Conservation (phyloP, 139 green algal species). For the Gonium pectorale region DNA sequence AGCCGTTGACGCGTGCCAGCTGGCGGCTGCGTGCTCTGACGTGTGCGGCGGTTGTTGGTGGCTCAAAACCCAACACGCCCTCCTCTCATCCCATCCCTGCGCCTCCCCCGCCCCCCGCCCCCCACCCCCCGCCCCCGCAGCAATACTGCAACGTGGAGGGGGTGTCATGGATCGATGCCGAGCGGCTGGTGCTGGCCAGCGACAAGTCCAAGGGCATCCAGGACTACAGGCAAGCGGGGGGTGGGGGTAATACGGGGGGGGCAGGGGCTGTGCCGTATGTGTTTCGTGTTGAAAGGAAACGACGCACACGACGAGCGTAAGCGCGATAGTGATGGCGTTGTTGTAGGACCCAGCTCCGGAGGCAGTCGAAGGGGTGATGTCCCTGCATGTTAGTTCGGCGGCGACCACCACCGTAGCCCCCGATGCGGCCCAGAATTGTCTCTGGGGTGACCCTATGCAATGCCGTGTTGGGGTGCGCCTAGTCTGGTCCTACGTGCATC, state of each 20-base stretch:
- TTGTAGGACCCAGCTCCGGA: neutral
- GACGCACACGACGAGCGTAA: no score
- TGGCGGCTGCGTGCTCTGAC: neutral
- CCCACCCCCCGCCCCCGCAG: no score
- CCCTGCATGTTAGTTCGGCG: neutral
- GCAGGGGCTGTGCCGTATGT: neutral
- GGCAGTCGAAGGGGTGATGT: neutral
- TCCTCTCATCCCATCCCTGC: no score
- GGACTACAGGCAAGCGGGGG: conserved; percentile 14
- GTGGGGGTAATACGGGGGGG: no score
- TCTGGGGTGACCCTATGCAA: no score
- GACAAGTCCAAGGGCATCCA: conserved; percentile 61
- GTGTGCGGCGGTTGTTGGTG: neutral
- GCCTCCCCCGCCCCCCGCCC: neutral
- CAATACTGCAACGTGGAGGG: conserved; percentile 60
- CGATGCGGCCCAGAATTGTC: no score
- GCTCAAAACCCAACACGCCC: neutral
- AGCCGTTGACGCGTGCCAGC: neutral
- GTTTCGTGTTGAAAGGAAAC: neutral
- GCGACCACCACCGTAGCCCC: neutral
- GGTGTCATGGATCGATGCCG: conserved; percentile 43
- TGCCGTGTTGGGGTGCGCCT: no score
- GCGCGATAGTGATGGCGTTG: neutral
- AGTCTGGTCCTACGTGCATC: no score
- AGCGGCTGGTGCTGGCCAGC: conserved; percentile 52